Base-by-base conservation (phyloP, 257 asterid genomes). In the Perilla frutescens region DNA sequence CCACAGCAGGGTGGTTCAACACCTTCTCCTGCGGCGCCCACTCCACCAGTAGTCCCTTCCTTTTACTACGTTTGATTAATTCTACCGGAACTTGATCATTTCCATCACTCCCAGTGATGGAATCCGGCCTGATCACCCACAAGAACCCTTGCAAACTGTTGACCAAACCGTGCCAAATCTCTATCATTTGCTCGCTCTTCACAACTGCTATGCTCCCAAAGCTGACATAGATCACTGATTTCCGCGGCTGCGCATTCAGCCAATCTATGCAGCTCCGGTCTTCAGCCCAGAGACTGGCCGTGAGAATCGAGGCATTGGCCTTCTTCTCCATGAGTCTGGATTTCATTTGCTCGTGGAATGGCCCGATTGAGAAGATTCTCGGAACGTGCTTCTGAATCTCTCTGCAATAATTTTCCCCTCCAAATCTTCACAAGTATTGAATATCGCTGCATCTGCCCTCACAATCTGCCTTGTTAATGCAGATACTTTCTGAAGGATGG, bases 381-480 rank as follows among this genome's bases (percentile, higher is more conserved):
- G 90, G 89, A 62, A 88, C 72, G 32, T 70, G 61, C 4, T 79
- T 71, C 0, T 84, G 79, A 2, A 87, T 77, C 26, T 77, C 26
- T 85, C 82, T 40, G 75, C 68, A 6, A 89, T 79, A 0, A 83
- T 51, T 2, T 79, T 57, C 0, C 80, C 81, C 55, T 89, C 96
- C 32, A 89, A 45, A 29, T 85, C 90, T 75, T 87, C 89, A 58
- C 84, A 89, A 1, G 90, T 87, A 68, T 87, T 89, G 72, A 89
- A 80, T 12, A 89, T 83, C 2, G 85, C 77, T 0, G 87, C 96
- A 14, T 37, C 3, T 8, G 87, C 90, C 26, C 78, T 31, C 6
- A 81, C 53, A 1, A 12, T 81, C 39, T 71, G 71, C 72, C 75
- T 68, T 1, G 86, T 75, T 59, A 81, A 90, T 3, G 50, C 62